Base-by-base conservation (phyloP, 371 early-diverging fungal species). In the Globomyces sp. region DNA sequence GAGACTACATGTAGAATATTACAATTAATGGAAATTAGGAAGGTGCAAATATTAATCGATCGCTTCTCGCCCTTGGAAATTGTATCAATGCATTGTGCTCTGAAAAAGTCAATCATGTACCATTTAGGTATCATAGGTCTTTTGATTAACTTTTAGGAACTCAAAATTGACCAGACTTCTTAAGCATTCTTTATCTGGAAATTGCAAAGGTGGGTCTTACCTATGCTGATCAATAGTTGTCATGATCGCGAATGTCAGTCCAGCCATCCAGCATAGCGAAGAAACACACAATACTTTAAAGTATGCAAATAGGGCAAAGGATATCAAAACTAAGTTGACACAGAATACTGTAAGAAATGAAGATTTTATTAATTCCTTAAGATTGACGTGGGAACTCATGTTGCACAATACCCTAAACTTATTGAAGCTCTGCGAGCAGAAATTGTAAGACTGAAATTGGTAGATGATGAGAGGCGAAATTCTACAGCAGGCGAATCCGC, bases 241-340 rank as follows among this genome's bases (percentile, higher is more conserved):
- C 39, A 93, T 94, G 92, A 91, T 93, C 55, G 90, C 89, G 10
- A 92, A 89, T 68, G 86, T 94, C 55, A 87, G 85, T 36, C 92
- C 92, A 36, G 80, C 85, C 3, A 77, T 80, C 42, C 73, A 77
- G 36, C 87, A 90, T 67, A 87, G 82, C 57, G 92, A 92, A 65
- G 95, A 93, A 71, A 92, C 92, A 3, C 85, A 87, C 65, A 92
- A 92, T 72, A 96, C 95, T 1, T 82, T 96, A n/a, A 90, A 90
- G 71, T 95, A 94, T 73, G 95, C 95, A 0, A 88, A 85, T 72
- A 80, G 93, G 2, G 92, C 92, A 6, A 87, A 88, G 67, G 85
- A 85, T 57, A 93, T 93, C 75, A 86, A 86, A 63, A 91, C 78
- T 8, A 79, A 75, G 63, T 70, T 75, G 4, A 48, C 63, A 9